A percentile compares a stretch with the other conserved stretches of the same genome.
phyloP scores from a whole-genome alignment of 225 moss, liverwort and hornwort species.

The Thuidium tamariscinum region DNA sequence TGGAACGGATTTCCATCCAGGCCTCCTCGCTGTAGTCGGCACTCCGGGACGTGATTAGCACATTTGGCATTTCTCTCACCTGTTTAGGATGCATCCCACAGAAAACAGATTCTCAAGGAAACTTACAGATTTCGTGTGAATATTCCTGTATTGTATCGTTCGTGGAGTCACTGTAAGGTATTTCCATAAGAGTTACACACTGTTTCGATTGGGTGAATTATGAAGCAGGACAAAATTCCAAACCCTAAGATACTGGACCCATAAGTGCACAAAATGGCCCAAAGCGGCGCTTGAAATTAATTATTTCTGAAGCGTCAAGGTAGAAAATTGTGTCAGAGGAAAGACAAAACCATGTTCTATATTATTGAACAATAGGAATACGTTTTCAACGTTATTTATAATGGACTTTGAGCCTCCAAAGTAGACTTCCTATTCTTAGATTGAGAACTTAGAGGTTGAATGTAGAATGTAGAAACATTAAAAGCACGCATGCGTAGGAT shows the following conservation, averaged over 20 bases:
- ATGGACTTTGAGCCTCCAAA: background rate
- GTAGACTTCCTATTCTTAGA: background rate
- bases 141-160: background rate
- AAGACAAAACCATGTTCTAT: background rate
- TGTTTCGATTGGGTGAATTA: background rate
- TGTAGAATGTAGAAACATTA: background rate
- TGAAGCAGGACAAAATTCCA: background rate
- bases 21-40: constrained; percentile 97
- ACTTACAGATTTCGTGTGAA: background rate
- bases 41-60: constrained; percentile 72
- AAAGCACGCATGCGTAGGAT: background rate
- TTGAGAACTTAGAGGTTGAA: background rate
- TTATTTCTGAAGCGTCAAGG: background rate
- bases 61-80: constrained; percentile 93
- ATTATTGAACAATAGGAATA: background rate
- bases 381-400: background rate
- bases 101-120: background rate
- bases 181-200: background rate
- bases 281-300: background rate
- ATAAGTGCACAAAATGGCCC: background rate
- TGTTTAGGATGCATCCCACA: constrained; percentile 10
- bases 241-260: background rate
- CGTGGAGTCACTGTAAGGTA: background rate
- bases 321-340: background rate
- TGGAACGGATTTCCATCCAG: constrained; percentile 81